Percentiles rank a stretch among this genome's conserved stretches.
phyloP scores from a whole-genome alignment of 164 flowering plant genomes.

The Saururus chinensis region DNA sequence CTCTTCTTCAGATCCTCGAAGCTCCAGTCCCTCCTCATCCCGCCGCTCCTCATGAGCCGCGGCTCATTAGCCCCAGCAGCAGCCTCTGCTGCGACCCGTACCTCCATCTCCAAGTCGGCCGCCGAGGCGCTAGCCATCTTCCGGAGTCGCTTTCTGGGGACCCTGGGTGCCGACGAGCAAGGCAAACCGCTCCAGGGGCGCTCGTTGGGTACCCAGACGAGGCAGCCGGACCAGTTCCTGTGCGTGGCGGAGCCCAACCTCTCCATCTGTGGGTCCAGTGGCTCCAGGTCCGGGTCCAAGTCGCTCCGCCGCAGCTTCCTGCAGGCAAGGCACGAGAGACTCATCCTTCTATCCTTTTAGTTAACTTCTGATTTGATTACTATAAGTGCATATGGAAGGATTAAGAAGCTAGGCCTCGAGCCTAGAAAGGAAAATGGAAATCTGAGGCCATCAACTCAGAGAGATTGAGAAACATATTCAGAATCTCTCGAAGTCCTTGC shows the following conservation, averaged over 20 bases:
- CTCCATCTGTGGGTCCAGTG: not conserved
- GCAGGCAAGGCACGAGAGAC: constrained; percentile 13
- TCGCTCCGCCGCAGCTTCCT: constrained; percentile 16
- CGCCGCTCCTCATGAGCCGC: constrained; percentile 47
- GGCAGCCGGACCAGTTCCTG: constrained; percentile 48
- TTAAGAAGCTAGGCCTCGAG: too few species aligned
- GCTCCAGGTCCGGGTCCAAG: constrained; percentile 6
- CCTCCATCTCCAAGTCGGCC: not conserved
- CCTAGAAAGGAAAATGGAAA: too few species aligned
- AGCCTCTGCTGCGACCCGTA: too few species aligned
- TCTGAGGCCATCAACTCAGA: too few species aligned
- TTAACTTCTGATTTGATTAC: too few species aligned
- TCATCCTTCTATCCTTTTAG: constrained; percentile 2
- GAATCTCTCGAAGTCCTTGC: too few species aligned
- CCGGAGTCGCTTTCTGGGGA: constrained; percentile 15
- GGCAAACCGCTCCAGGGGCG: constrained; percentile 8
- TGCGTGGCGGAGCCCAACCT: not conserved
- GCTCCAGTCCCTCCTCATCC: constrained; percentile 91
- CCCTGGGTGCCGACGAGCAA: constrained; percentile 1
- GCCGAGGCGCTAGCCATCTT: constrained; percentile 11
- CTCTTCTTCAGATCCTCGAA: constrained; percentile 46
- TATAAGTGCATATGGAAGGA: too few species aligned
- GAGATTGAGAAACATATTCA: too few species aligned
- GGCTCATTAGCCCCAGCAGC: constrained; percentile 15
- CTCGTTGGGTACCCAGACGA: constrained; percentile 12